Evolutionary conservation across 176 grass and related monocot species (phyloP), one percentile per base, ranked within the genome.

Genomic region (Poa annua): DNA sequence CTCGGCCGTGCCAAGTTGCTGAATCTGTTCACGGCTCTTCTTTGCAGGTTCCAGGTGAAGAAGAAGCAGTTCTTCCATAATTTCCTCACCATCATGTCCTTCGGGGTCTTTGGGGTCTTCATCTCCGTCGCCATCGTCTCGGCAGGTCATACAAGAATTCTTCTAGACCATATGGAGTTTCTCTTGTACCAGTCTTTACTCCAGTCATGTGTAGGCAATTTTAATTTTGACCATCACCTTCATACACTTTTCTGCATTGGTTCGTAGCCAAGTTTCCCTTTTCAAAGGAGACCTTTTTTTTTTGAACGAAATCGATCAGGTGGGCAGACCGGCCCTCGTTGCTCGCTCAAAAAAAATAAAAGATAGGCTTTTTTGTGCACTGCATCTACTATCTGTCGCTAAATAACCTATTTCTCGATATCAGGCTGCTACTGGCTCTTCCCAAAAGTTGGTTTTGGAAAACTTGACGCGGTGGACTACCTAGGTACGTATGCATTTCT

Each of bases 11-110:
- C 7, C 8, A 7, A 8, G 38, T 41, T 41, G 6, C 38, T 41
- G 38, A 41, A 8, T 8, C 38, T 41, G 1, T 41, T 41, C 38
- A 41, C 6, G 38, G 38, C 8, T 41, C 6, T 41, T 41, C 38
- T 41, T 41, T 41, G 38, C 38, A 95, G 95, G 34, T 95, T 98
- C 78, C 88, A 95, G 81, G 96, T 98, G 21, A 98, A 98, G 90
- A 98, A 98, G 64, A 95, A 98, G 41, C 96, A 93, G 82, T 98
- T 98, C 80, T 98, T 98, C 76, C 92, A 93, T 68, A 95, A 98
- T 14, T 93, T 98, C 76, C 74, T 95, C 86, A 98, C 92, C 44
- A 98, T 98, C 83, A 90, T 95, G 92, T 90, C 90, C 35, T 95
- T 98, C 53, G 96, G 92, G 70, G 87, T 93, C 49, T 80, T 88